Evolutionary conservation across 2,329 filamentous ascomycete species (phyloP).

Genomic region (Lachnellula willkommii): DNA sequence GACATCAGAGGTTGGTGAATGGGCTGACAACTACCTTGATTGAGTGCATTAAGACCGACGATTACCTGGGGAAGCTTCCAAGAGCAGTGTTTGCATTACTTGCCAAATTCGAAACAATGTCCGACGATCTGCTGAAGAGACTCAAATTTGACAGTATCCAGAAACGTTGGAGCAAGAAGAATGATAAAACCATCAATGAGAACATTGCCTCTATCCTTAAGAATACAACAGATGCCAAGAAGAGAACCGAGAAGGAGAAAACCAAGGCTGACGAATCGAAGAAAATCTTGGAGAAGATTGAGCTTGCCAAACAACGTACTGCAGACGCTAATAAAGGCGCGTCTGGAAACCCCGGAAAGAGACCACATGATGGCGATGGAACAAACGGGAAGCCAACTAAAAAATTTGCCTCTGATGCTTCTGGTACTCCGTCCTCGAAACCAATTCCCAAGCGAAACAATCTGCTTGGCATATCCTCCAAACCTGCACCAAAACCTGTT

Average conservation of each 20-base stretch:
- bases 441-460: slow-evolving; percentile 26
- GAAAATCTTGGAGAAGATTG: slow-evolving; percentile 22
- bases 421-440: slow-evolving; percentile 25
- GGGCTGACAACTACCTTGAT: slow-evolving; percentile 51
- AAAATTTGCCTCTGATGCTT: slow-evolving; percentile 28
- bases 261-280: slow-evolving; percentile 20
- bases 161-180: slow-evolving; percentile 57
- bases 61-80: slow-evolving; percentile 49
- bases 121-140: slow-evolving; percentile 53
- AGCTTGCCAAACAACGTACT: slow-evolving; percentile 21
- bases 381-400: slow-evolving; percentile 29
- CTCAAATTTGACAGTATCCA: slow-evolving; percentile 62
- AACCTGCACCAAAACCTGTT: slow-evolving; percentile 25
- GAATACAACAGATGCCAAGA: slow-evolving; percentile 29
- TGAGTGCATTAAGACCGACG: slow-evolving; percentile 47
- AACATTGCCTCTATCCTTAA: slow-evolving; percentile 54
- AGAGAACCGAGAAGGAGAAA: slow-evolving; percentile 36
- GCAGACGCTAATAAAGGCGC: slow-evolving; percentile 15
- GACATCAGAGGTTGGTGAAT: slow-evolving; percentile 51
- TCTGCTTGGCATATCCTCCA: slow-evolving; percentile 26
- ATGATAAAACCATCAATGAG: slow-evolving; percentile 58
- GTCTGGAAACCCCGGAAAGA: slow-evolving; percentile 23
- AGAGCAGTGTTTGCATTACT: slow-evolving; percentile 56
- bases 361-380: slow-evolving; percentile 29
- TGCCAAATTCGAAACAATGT: slow-evolving; percentile 53